Base-by-base conservation (phyloP, 2,329 filamentous ascomycete genomes). In the Ophiostoma quercus region DNA sequence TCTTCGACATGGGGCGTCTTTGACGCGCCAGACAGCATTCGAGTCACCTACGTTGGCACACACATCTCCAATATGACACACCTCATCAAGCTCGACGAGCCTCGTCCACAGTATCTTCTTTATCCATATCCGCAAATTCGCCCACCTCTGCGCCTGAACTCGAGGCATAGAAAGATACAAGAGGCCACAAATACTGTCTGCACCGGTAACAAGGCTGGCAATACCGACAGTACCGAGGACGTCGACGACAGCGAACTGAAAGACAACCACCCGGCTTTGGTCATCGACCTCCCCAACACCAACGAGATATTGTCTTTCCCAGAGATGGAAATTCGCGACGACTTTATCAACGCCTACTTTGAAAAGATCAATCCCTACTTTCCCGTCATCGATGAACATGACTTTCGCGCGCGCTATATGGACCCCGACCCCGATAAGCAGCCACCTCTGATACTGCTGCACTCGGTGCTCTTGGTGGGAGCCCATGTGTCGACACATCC, bases 321-420 rank as follows among this genome's bases (percentile, higher is more conserved):
- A 2, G 71, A 70, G 16, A 67, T 63, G 25, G 68, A 70, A n/a
- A 71, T 71, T 39, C 71, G 71, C 22, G 68, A 71, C 47, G 67
- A 68, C 47, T 70, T 71, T 43, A 57, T 71, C 32, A 63, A 71
- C n/a, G 71, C 71, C n/a, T 71, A 68, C 34, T 71, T 71, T 68
- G 66, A 39, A 1, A 57, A 69, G 5, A 63, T 72, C 68, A 71
- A 72, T 39, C 71, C 71, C 0, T 69, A 62, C 22, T 72, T 72
- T 25, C 71, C 71, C 43, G 71, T 72, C 8, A 51, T 72, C 39
- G 71, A 72, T 66, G 69, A 72, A 60, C 16, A 29, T 22, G 69
- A 68, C 7, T 72, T 72, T 47, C 69, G 67, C 22, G 47, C 57
- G 2, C 69, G 63, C 14, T 72, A 72, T 11, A 54, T 66, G n/a